These are phyloP conservation scores for Brassica rapa DNA, from an alignment of 345 rosid genomes.

Conservation along the genomic window DNA sequence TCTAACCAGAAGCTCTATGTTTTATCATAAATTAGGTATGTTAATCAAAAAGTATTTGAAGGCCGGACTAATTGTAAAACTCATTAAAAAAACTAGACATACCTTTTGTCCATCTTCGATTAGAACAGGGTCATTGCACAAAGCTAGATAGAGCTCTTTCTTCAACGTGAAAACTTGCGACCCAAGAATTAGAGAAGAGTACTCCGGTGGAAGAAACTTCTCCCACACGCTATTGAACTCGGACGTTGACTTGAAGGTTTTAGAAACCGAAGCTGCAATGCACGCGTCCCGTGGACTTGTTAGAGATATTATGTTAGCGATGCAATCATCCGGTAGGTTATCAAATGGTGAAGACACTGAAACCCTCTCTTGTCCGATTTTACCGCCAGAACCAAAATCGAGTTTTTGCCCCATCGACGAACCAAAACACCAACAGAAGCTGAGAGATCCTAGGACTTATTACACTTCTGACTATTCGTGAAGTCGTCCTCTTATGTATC, in stretches of 20 bases:
- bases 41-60: not conserved
- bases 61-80: not conserved
- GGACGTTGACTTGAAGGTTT: not conserved
- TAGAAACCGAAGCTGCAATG: not conserved
- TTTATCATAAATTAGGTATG: not conserved
- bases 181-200: constrained; percentile 12
- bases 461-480: not conserved
- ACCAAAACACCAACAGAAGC: not conserved
- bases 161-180: constrained; percentile 30
- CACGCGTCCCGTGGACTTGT: not conserved
- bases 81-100: constrained; percentile 27
- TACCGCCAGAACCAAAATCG: not conserved
- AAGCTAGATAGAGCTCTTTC: constrained; percentile 50
- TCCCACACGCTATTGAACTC: constrained; percentile 41
- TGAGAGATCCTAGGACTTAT: not conserved
- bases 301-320: not conserved
- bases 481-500: not conserved
- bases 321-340: not conserved
- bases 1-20: constrained; percentile 49
- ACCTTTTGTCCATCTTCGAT: constrained; percentile 52
- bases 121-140: constrained; percentile 47
- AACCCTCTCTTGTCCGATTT: not conserved
- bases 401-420: not conserved
- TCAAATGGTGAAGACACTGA: not conserved
- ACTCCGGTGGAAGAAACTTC: constrained; percentile 52